A percentile compares a stretch with the other conserved stretches of the same genome.
These are phyloP conservation scores for Omphalotus guepiniiformis DNA, from an alignment of 768 basidiomycete species.

Conservation along the genomic window DNA sequence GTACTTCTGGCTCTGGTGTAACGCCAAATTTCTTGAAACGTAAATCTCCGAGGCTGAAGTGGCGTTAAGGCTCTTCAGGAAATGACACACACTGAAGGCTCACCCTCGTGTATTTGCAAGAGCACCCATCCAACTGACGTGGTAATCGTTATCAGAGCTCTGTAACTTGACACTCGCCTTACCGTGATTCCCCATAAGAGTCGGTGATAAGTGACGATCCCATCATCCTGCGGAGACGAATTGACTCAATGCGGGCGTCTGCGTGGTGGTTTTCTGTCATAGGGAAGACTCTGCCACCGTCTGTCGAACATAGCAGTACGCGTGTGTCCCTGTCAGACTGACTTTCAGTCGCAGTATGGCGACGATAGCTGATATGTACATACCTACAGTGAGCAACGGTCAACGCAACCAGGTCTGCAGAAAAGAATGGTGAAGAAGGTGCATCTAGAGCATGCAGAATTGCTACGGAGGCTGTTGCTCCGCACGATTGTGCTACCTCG, in stretches of 20 bases:
- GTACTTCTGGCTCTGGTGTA: slow-evolving; percentile 89
- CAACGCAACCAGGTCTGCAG: slow-evolving; percentile 66
- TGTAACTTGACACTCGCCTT: slow-evolving; percentile 15
- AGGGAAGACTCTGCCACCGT: slow-evolving; percentile 67
- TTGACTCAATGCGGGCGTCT: slow-evolving; percentile 84
- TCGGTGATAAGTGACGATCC: slow-evolving; percentile 87
- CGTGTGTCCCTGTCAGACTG: slow-evolving; percentile 69
- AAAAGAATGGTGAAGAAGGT: slow-evolving; percentile 79
- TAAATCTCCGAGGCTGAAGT: slow-evolving; percentile 75
- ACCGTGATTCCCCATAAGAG: slow-evolving; percentile 91
- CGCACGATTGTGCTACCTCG: slow-evolving; percentile 67
- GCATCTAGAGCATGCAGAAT: slow-evolving; percentile 87
- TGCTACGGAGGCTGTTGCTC: slow-evolving; percentile 88
- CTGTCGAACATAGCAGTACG: slow-evolving; percentile 73
- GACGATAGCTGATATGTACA: slow-evolving; percentile 15
- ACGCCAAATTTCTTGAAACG: slow-evolving; percentile 88
- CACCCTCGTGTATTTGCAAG: slow-evolving; percentile 89
- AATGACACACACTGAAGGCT: slow-evolving; percentile 18
- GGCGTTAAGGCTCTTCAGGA: slow-evolving; percentile 5
- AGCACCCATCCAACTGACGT: slow-evolving; percentile 85
- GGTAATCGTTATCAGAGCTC: slow-evolving; percentile 6
- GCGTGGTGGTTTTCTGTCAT: slow-evolving; percentile 97
- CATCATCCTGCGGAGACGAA: slow-evolving; percentile 84
- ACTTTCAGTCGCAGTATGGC: not conserved
- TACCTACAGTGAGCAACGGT: slow-evolving; percentile 94